These are phyloP conservation scores for Aspergillus udagawae DNA, from an alignment of 2,329 filamentous ascomycete species.

Conservation along the genomic window DNA sequence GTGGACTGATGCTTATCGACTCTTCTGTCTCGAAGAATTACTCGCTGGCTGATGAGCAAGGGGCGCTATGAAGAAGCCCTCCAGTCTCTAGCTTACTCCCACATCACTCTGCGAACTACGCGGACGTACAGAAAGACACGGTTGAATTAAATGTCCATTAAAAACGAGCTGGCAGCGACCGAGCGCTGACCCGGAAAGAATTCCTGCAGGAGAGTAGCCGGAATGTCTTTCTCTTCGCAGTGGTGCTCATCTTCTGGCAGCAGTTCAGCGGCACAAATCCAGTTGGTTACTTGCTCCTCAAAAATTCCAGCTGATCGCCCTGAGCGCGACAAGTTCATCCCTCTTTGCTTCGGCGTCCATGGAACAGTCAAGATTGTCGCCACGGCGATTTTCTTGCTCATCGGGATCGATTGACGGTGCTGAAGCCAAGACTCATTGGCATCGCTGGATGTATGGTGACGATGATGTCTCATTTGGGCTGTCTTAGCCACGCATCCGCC, in stretches of 20 bases:
- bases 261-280: constrained; percentile 39
- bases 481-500: constrained; percentile 32
- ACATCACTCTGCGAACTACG: constrained; percentile 26
- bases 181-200: constrained; percentile 41
- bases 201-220: constrained; percentile 36
- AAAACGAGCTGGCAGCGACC: constrained; percentile 38
- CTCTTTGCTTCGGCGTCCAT: constrained; percentile 37
- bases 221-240: constrained; percentile 34
- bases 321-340: constrained; percentile 29
- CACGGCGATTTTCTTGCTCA: constrained; percentile 33
- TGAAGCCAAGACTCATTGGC: constrained; percentile 31
- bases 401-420: constrained; percentile 38
- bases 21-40: constrained; percentile 51
- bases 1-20: constrained; percentile 46
- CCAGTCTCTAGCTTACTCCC: constrained; percentile 34
- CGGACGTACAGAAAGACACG: constrained; percentile 29
- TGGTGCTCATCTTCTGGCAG: constrained; percentile 40
- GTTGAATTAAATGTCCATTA: constrained; percentile 40
- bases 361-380: constrained; percentile 37
- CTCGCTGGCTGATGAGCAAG: constrained; percentile 53
- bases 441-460: constrained; percentile 31
- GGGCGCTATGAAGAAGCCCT: constrained; percentile 44
- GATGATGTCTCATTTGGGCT: constrained; percentile 40
- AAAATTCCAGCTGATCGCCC: constrained; percentile 35
- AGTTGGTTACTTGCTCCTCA: constrained; percentile 38